Evolutionary conservation across 2,329 filamentous ascomycete species (phyloP).

Genomic region (Venturia pyrina): DNA sequence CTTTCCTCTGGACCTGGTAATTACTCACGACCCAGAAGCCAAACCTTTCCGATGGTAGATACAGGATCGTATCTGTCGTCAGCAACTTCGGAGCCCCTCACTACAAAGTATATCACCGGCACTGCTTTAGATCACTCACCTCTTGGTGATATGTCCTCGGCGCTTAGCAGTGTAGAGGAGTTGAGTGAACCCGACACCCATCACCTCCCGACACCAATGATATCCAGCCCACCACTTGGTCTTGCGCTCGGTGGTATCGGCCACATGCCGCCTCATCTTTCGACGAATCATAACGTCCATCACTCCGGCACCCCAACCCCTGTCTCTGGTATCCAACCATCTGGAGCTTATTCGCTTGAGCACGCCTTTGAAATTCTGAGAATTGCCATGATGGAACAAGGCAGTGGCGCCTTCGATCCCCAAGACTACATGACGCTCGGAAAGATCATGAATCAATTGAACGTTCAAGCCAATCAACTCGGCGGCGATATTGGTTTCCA

Average conservation of each 20-base stretch:
- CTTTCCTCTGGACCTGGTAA: not conserved
- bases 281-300: conserved; percentile 16
- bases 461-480: conserved; percentile 41
- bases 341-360: conserved; percentile 62
- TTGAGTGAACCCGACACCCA: conserved; percentile 30
- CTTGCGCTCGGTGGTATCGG: not conserved
- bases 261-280: conserved; percentile 5
- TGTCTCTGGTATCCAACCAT: conserved; percentile 31
- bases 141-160: conserved; percentile 31
- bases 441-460: conserved; percentile 77
- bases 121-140: conserved; percentile 42
- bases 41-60: conserved; percentile 62
- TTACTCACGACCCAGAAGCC: conserved; percentile 57
- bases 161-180: conserved; percentile 32
- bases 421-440: conserved; percentile 65
- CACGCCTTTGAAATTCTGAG: conserved; percentile 76
- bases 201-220: conserved; percentile 35
- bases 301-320: conserved; percentile 17
- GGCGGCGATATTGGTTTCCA: conserved; percentile 12
- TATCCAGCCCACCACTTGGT: not conserved
- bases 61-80: conserved; percentile 35
- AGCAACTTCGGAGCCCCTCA: conserved; percentile 41
- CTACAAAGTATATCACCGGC: conserved; percentile 42
- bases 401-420: not conserved
- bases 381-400: conserved; percentile 51